Conservation (phyloP, 2,329 filamentous ascomycete species). For the Aspergillus pseudotamarii region DNA sequence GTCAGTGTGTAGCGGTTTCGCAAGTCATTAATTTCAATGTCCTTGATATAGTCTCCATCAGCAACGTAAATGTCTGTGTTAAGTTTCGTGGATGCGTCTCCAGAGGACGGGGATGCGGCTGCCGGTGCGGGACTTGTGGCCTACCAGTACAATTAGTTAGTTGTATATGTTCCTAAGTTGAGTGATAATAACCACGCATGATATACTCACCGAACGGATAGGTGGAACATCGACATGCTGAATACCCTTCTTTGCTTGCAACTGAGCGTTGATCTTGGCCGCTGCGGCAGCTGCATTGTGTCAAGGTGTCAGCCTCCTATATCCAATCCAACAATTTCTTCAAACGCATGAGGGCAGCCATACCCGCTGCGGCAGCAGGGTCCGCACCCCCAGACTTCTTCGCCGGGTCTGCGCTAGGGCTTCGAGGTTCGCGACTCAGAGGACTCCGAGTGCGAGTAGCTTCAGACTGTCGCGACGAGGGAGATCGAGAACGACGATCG, state of each 20-base stretch:
- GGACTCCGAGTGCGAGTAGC: constrained; percentile 80
- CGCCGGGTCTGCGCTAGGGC: constrained; percentile 47
- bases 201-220: constrained; percentile 61
- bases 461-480: constrained; percentile 68
- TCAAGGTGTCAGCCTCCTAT: constrained; percentile 15
- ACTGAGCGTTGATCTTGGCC: constrained; percentile 80
- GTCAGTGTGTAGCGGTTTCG: constrained; percentile 96
- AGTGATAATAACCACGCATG: not conserved
- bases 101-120: constrained; percentile 55
- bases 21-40: constrained; percentile 98
- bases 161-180: not conserved
- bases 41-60: constrained; percentile 97
- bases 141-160: constrained; percentile 28
- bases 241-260: constrained; percentile 84
- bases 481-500: constrained; percentile 88
- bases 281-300: constrained; percentile 73
- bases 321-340: not conserved
- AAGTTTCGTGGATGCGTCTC: constrained; percentile 60
- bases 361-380: constrained; percentile 78
- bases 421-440: constrained; percentile 57
- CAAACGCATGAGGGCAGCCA: constrained; percentile 12
- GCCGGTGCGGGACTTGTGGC: constrained; percentile 56
- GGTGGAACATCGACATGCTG: constrained; percentile 89
- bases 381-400: constrained; percentile 58
- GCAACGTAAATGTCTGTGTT: constrained; percentile 91